Conservation (phyloP, 2,329 filamentous ascomycete species). For the Cladophialophora bantiana region DNA sequence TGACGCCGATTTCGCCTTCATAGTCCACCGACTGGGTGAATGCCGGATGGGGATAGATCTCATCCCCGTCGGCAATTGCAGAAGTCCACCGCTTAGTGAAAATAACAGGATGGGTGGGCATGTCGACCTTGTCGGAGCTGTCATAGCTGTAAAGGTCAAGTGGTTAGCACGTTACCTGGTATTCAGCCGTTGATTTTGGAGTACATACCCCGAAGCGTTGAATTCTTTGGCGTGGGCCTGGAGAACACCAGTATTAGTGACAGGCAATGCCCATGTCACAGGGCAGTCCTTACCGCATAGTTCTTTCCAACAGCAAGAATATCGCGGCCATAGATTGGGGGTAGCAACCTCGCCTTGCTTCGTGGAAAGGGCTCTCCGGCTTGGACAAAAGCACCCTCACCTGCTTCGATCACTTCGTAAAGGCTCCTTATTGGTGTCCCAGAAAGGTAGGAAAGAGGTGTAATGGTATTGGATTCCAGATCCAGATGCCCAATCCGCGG, state of each 20-base stretch:
- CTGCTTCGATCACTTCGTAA: slow-evolving; percentile 61
- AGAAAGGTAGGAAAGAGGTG: slow-evolving; percentile 55
- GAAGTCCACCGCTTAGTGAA: slow-evolving; percentile 49
- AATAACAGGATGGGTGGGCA: slow-evolving; percentile 48
- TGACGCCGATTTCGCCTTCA: slow-evolving; percentile 64
- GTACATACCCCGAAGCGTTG: slow-evolving; percentile 62
- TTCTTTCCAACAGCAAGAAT: slow-evolving; percentile 51
- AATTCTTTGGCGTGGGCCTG: slow-evolving; percentile 64
- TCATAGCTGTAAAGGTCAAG: slow-evolving; percentile 57
- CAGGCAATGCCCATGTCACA: neutral
- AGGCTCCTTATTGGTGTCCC: slow-evolving; percentile 57
- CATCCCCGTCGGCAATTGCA: slow-evolving; percentile 57
- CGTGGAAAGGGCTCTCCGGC: slow-evolving; percentile 45
- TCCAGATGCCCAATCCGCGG: slow-evolving; percentile 54
- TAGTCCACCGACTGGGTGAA: slow-evolving; percentile 63
- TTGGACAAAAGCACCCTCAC: slow-evolving; percentile 49
- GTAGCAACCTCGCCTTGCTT: slow-evolving; percentile 50
- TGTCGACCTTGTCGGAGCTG: slow-evolving; percentile 63
- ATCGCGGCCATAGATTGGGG: slow-evolving; percentile 37
- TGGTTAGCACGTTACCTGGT: neutral
- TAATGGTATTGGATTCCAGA: slow-evolving; percentile 47
- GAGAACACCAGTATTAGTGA: slow-evolving; percentile 3
- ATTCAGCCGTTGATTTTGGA: neutral
- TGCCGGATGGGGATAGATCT: slow-evolving; percentile 54
- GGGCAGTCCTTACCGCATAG: slow-evolving; percentile 56